Evolutionary conservation across 2,329 filamentous ascomycete species (phyloP).

Genomic region (Biscogniauxia marginata): DNA sequence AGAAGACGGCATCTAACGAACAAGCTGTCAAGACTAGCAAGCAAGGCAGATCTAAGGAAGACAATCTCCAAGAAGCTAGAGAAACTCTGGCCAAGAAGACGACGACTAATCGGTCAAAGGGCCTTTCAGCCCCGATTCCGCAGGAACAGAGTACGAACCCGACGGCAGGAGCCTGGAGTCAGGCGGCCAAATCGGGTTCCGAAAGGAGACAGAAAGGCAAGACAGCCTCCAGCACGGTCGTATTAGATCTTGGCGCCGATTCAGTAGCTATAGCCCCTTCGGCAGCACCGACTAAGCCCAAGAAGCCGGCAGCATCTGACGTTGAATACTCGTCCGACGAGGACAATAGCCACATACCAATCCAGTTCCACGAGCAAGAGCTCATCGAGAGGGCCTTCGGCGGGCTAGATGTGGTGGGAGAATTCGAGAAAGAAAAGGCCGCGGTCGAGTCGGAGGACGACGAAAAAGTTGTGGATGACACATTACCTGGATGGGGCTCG

Average conservation of each 20-base stretch:
- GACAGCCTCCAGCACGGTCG: slow-evolving; percentile 16
- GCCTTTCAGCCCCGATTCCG: slow-evolving; percentile 18
- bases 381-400: slow-evolving; percentile 85
- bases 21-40: slow-evolving; percentile 21
- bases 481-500: slow-evolving; percentile 91
- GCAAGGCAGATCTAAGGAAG: slow-evolving; percentile 6
- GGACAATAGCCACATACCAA: slow-evolving; percentile 50
- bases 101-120: slow-evolving; percentile 20
- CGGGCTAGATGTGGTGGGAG: slow-evolving; percentile 76
- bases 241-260: slow-evolving; percentile 31
- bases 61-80: background rate
- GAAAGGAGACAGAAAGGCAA: slow-evolving; percentile 28
- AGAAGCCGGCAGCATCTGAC: slow-evolving; percentile 27
- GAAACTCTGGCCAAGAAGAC: slow-evolving; percentile 34
- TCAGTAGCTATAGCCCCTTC: slow-evolving; percentile 23
- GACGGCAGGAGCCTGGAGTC: slow-evolving; percentile 33
- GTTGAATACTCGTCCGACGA: slow-evolving; percentile 46
- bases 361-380: slow-evolving; percentile 60
- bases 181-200: slow-evolving; percentile 19
- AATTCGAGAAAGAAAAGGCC: slow-evolving; percentile 80
- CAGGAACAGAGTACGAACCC: slow-evolving; percentile 15
- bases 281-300: slow-evolving; percentile 25
- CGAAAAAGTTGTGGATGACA: slow-evolving; percentile 77
- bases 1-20: slow-evolving; percentile 24
- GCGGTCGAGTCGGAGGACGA: slow-evolving; percentile 72